Conservation (phyloP, 2,329 filamentous ascomycete genomes). For the Cadophora sp. region DNA sequence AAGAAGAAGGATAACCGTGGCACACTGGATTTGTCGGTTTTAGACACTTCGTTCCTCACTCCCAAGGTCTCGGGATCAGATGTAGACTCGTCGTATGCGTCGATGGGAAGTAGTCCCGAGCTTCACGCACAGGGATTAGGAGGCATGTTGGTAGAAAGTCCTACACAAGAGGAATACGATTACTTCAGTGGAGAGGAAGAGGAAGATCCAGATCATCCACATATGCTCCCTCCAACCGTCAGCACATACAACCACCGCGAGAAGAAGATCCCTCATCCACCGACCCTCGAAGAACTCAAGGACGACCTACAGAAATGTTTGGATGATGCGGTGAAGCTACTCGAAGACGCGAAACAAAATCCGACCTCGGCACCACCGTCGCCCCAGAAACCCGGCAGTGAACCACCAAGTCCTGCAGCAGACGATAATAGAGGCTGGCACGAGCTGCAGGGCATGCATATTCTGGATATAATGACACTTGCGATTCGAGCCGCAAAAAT, state of each 20-base stretch:
- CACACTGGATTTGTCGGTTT: conserved; percentile 62
- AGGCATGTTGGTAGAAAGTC: conserved; percentile 47
- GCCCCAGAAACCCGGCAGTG: conserved; percentile 22
- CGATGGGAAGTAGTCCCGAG: conserved; percentile 67
- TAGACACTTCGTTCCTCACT: conserved; percentile 53
- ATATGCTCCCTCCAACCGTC: conserved; percentile 94
- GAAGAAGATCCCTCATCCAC: conserved; percentile 82
- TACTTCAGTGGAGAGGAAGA: conserved; percentile 60
- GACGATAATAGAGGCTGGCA: conserved; percentile 67
- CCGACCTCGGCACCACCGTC: conserved; percentile 34
- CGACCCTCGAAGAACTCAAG: conserved; percentile 81
- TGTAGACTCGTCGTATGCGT: conserved; percentile 65
- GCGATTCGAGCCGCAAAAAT: conserved; percentile 96
- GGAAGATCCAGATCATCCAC: conserved; percentile 67
- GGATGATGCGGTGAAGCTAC: conserved; percentile 69
- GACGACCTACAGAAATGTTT: conserved; percentile 71
- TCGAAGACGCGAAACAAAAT: conserved; percentile 62
- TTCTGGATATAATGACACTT: conserved; percentile 90
- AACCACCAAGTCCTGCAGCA: conserved; percentile 37
- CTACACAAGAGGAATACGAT: conserved; percentile 51
- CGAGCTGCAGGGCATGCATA: conserved; percentile 89
- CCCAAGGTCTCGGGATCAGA: conserved; percentile 55
- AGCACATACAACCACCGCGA: conserved; percentile 93
- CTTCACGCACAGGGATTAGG: conserved; percentile 45
- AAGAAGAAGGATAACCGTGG: conserved; percentile 63